Evolutionary conservation across 108 stramenopile species (phyloP).

Genomic region (Chaetoceros muelleri): DNA sequence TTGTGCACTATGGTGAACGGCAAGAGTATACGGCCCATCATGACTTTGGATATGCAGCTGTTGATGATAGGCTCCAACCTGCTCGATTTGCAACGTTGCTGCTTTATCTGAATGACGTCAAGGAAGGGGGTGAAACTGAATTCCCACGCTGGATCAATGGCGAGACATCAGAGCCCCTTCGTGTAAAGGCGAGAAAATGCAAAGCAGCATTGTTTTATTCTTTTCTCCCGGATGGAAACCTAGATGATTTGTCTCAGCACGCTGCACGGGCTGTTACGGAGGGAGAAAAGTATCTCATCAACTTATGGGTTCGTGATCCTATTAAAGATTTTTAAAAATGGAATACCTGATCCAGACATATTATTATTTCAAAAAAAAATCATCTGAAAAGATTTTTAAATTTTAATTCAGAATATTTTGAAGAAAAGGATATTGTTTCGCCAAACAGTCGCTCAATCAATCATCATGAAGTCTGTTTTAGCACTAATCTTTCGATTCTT

Average conservation of each 20-base stretch:
- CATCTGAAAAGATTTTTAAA: no score
- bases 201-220: constrained; percentile 85
- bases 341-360: no score
- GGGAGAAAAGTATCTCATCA: constrained; percentile 67
- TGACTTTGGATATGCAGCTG: constrained; percentile 63
- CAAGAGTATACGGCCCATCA: constrained; percentile 90
- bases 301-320: constrained; percentile 56
- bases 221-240: constrained; percentile 86
- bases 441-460: no score
- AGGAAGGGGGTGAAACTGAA: constrained; percentile 63
- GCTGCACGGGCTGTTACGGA: constrained; percentile 59
- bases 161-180: constrained; percentile 44
- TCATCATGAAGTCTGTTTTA: no score
- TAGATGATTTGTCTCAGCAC: constrained; percentile 79
- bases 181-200: constrained; percentile 46
- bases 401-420: no score
- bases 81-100: constrained; percentile 71
- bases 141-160: constrained; percentile 80
- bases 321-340: constrained; percentile 14
- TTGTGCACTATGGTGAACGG: constrained; percentile 70
- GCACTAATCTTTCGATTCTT: no score
- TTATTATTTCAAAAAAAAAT: no score
- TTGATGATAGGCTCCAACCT: constrained; percentile 36
- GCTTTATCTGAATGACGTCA: constrained; percentile 69
- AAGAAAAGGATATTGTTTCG: no score